Evolutionary conservation across 2,329 filamentous ascomycete genomes (phyloP).

Genomic region (Ascochyta lentis): DNA sequence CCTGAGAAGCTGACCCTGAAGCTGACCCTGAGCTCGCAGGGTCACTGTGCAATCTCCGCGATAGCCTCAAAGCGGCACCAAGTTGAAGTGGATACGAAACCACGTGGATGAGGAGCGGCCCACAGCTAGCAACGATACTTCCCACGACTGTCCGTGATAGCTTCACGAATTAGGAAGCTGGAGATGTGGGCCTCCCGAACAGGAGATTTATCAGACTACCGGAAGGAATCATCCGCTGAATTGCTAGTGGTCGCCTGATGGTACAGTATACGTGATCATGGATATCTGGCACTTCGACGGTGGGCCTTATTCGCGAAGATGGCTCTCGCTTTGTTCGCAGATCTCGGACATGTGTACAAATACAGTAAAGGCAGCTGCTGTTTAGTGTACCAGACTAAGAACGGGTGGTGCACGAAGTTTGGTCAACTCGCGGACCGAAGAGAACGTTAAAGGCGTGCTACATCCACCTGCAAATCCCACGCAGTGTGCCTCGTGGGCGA

Average conservation of each 20-base stretch:
- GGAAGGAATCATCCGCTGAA: not conserved
- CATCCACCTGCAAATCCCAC: not conserved
- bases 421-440: not conserved
- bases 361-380: not conserved
- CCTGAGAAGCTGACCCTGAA: not conserved
- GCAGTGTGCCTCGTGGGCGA: not conserved
- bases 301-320: not conserved
- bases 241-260: not conserved
- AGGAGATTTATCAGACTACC: slow-evolving; percentile 6
- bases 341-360: slow-evolving; percentile 1
- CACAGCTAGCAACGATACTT: slow-evolving; percentile 10
- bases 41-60: not conserved
- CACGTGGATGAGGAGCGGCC: slow-evolving; percentile 3
- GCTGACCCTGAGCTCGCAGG: not conserved
- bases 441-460: not conserved
- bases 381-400: slow-evolving; percentile 8
- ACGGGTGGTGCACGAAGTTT: not conserved
- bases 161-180: not conserved
- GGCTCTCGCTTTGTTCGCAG: slow-evolving; percentile 4
- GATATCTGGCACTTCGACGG: not conserved
- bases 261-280: not conserved
- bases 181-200: slow-evolving; percentile 1
- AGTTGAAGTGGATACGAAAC: slow-evolving; percentile 2
- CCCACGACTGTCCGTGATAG: slow-evolving; percentile 5
- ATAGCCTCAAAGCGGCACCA: not conserved